phyloP scores from a whole-genome alignment of 768 basidiomycete species.

The Termitomyces sp. region DNA sequence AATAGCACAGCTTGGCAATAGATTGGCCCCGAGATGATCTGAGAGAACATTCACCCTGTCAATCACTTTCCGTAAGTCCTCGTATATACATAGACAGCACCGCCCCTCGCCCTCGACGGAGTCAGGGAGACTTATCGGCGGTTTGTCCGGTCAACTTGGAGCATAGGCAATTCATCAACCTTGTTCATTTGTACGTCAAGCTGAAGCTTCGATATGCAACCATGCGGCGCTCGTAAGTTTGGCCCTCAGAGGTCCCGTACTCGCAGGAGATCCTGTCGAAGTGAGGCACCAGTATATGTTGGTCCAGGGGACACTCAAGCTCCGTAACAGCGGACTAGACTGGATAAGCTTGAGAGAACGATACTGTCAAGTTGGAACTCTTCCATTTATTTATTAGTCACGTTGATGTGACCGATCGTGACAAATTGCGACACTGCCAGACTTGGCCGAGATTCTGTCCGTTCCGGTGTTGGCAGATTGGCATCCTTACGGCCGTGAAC shows the following conservation, averaged over 20 bases:
- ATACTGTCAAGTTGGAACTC: neutral
- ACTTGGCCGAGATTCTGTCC: neutral
- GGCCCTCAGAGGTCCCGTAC: neutral
- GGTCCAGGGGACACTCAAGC: slow-evolving; percentile 1
- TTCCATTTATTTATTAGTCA: neutral
- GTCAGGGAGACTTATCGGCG: neutral
- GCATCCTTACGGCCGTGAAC: neutral
- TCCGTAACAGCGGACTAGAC: neutral
- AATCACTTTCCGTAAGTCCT: slow-evolving; percentile 5
- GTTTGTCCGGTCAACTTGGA: neutral
- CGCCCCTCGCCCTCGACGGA: neutral
- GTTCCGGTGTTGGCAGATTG: slow-evolving; percentile 10
- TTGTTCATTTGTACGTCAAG: slow-evolving; percentile 9
- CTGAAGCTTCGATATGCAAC: neutral
- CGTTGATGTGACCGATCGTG: slow-evolving; percentile 6
- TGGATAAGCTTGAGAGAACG: neutral
- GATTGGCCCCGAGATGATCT: neutral
- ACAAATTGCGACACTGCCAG: slow-evolving; percentile 6
- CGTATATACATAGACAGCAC: neutral
- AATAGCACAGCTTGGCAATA: slow-evolving; percentile 1
- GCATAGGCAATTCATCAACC: neutral
- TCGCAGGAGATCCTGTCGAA: slow-evolving; percentile 1
- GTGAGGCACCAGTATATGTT: slow-evolving; percentile 14
- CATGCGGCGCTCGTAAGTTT: neutral
- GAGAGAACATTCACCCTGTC: slow-evolving; percentile 1